Conservation (phyloP, 2,329 filamentous ascomycete species). For the Stagonosporopsis tanaceti region DNA sequence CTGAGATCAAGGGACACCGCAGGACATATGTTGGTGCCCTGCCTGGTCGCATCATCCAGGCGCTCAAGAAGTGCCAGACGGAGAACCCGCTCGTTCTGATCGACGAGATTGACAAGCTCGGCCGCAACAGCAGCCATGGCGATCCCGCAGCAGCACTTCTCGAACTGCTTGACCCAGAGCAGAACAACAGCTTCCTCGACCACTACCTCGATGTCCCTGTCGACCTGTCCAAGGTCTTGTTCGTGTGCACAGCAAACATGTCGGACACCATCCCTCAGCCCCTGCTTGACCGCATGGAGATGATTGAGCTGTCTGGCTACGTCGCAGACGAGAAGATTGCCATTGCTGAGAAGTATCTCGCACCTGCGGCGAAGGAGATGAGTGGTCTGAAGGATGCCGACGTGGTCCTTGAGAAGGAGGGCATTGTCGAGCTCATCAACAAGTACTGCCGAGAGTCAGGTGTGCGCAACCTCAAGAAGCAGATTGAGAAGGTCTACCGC, state of each 20-base stretch:
- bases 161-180: conserved; percentile 93
- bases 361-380: conserved; percentile 91
- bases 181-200: conserved; percentile 96
- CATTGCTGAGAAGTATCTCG: conserved; percentile 91
- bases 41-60: conserved; percentile 96
- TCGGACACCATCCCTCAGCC: conserved; percentile 96
- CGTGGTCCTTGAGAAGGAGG: conserved; percentile 83
- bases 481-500: conserved; percentile 98
- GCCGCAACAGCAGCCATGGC: conserved; percentile 86
- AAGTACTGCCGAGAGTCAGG: conserved; percentile 97
- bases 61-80: conserved; percentile 97
- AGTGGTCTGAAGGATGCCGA: conserved; percentile 90
- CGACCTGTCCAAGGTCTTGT: conserved; percentile 95
- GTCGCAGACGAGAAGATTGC: conserved; percentile 99
- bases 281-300: conserved; percentile 94
- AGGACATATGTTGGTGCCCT: conserved; percentile 96
- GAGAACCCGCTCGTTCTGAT: conserved; percentile 97
- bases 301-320: conserved; percentile 95
- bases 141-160: conserved; percentile 94
- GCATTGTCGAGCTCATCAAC: conserved; percentile 96
- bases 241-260: conserved; percentile 99
- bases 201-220: conserved; percentile 99
- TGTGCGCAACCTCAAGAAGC: conserved; percentile 97
- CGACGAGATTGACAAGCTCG: conserved; percentile 98
- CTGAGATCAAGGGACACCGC: conserved; percentile 97